Evolutionary conservation across 345 rosid genomes (phyloP).

Genomic region (Isatis tinctoria): DNA sequence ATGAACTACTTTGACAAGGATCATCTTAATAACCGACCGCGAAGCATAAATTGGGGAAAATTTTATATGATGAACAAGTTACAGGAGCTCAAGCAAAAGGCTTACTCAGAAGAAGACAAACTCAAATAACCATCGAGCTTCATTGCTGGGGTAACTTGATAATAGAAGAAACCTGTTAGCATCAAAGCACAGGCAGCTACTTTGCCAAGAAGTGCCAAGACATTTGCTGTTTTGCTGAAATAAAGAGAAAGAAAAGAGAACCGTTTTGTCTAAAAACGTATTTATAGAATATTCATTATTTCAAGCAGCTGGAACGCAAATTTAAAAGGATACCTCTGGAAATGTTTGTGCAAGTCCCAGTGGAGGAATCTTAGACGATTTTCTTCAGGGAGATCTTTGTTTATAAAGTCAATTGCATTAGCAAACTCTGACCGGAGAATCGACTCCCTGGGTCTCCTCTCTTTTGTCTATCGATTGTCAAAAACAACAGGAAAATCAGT

Average conservation of each 20-base stretch:
- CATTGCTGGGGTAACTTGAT: conserved; percentile 65
- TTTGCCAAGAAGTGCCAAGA: conserved; percentile 70
- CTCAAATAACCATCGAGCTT: conserved; percentile 44
- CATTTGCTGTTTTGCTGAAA: conserved; percentile 80
- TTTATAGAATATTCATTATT: neutral
- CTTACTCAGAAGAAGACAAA: conserved; percentile 66
- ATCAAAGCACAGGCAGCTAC: conserved; percentile 75
- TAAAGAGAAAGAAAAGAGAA: conserved; percentile 20
- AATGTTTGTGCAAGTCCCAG: conserved; percentile 59
- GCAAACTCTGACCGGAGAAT: conserved; percentile 96
- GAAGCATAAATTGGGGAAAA: neutral
- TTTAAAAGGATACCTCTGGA: conserved; percentile 52
- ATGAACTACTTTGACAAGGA: conserved; percentile 7
- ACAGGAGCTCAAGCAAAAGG: conserved; percentile 9
- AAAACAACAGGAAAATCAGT: neutral
- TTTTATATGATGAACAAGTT: neutral
- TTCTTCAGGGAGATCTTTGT: conserved; percentile 82
- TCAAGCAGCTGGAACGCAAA: neutral
- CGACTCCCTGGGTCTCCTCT: conserved; percentile 76
- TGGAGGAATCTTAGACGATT: conserved; percentile 62
- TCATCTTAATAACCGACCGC: neutral
- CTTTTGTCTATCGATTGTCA: conserved; percentile 30
- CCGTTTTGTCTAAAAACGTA: neutral
- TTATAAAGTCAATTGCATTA: conserved; percentile 85
- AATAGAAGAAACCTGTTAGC: conserved; percentile 86